Evolutionary conservation across 2,329 filamentous ascomycete species (phyloP).

Genomic region (Sporothrix sp.): DNA sequence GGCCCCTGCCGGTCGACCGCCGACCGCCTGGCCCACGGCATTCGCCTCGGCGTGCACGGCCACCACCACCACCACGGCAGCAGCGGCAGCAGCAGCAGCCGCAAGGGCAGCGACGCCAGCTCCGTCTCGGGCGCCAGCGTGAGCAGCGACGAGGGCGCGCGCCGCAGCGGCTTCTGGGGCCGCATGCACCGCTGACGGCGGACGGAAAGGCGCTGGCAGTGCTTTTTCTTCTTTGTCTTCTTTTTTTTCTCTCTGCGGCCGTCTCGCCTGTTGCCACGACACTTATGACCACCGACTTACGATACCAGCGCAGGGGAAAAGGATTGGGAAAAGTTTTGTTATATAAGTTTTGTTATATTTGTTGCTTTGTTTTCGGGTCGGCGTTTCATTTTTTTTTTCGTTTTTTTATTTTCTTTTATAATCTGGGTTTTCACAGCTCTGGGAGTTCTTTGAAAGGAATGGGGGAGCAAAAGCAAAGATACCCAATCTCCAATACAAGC

Average conservation of each 20-base stretch:
- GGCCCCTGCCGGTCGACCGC: constrained; percentile 7
- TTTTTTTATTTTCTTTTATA: not conserved
- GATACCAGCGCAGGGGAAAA: not conserved
- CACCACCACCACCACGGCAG: not conserved
- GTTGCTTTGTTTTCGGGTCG: too few relatives aligned
- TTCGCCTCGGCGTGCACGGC: not conserved
- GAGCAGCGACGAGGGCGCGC: constrained; percentile 11
- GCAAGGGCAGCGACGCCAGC: constrained; percentile 26
- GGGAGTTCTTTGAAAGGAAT: not conserved
- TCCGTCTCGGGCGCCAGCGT: constrained; percentile 20
- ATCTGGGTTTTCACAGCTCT: not conserved
- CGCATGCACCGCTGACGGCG: constrained; percentile 27
- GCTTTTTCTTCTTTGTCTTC: not conserved
- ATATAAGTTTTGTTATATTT: too few relatives aligned
- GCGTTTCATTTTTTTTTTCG: not conserved
- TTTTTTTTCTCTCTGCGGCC: not conserved
- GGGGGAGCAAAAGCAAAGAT: constrained; percentile 3
- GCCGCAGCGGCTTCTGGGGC: constrained; percentile 28
- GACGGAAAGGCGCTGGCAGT: not conserved
- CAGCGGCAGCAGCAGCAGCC: not conserved
- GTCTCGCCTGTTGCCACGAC: constrained; percentile 3
- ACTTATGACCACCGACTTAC: not conserved
- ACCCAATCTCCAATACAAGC: constrained; percentile 1
- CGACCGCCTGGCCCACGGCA: constrained; percentile 6
- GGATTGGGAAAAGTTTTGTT: constrained; percentile 5